Evolutionary conservation across 176 grass and related monocot genomes (phyloP), one percentile per base, ranked within the genome.

Genomic region (Oryza glaberrima): DNA sequence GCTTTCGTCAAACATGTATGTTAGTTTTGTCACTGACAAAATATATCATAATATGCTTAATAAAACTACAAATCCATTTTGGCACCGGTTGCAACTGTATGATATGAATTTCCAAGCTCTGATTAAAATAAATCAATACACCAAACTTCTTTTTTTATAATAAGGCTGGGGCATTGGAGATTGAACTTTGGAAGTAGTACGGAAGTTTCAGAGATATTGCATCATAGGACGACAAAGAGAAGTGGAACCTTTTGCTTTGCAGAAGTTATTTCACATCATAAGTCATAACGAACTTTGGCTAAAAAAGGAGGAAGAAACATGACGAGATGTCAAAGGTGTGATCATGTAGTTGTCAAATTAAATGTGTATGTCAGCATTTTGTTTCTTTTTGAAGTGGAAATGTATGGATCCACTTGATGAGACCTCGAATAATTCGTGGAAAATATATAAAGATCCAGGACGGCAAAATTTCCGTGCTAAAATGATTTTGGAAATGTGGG

Each of bases 201-300:
- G 1, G 13, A 65, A 28, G 22, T 38, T 45, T 23, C 38, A 11
- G 1, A 1, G 3, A 56, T 13, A 30, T 41, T 70, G 32, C 7
- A 43, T 81, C 46, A 38, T 81, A 11, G 30, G 46, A 60, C 47
- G 66, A 70, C 79, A 56, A 81, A 81, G 35, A 11, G 13, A 60
- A 81, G 67, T 81, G 79, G 67, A 25, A 3, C 67, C 67, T 71
- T 16, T 71, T 67, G 41, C 30, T 47, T 48, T 2, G 4, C 17
- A 6, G 7, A 9, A 14, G 1, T 19, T 10, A 1, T 67, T 47
- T 15, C 11, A 40, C 34, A 13, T 2, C 6, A 20, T 9, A 65
- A 65, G 7, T 7, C 26, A 46, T 15, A 14, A 44, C 25, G 22
- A 30, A 47, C 4, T 67, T 17, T 17, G 14, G n/a, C 14, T 47